Base-by-base conservation (phyloP, 768 basidiomycete genomes). In the Lepiota venenata region DNA sequence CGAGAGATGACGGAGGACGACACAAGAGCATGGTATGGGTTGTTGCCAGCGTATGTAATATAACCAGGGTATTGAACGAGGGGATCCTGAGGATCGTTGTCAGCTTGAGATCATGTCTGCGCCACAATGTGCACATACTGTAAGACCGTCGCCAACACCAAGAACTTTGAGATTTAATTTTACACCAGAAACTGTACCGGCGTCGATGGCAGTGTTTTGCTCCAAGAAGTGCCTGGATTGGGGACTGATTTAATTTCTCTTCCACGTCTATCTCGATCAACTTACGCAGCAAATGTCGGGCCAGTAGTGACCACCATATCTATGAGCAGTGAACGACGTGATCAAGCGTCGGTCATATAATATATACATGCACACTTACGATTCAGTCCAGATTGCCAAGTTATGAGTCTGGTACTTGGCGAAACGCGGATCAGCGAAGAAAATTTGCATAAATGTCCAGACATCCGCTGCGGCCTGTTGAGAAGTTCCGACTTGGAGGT, bases 291-390 rank as follows among this genome's bases (percentile, higher is more conserved):
- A 56, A 88, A 87, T 35, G 77, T 74, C 0, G 86, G 86, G 1
- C 81, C 86, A 62, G n/a, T 85, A 87, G 59, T 87, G 86, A 1
- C 86, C 85, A 39, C 86, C 86, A 58, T 85, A 87, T 36, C 84
- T 85, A 56, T 5, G 41, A 22, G 14, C 27, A 6, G 35, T 48
- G 32, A 40, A 37, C 35, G 44, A 32, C 18, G 37, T 16, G n/a
- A 27, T 14, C 21, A 21, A 44, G 3, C 16, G 29, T 36, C 11
- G 9, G 43, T 1, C 41, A 38, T 3, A 14, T n/a, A 21, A 46
- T 27, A 44, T 48, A 37, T 15, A 61, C 71, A 46, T 27, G 43
- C 47, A 37, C 14, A 61, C 71, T 56, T 56, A 80, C 71, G 82
- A 84, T 64, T 85, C 83, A 1, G 83, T 82, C 84, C 84, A 87